Base-by-base conservation (phyloP, 129 eudicot species). In the Flaveria sonorensis region DNA sequence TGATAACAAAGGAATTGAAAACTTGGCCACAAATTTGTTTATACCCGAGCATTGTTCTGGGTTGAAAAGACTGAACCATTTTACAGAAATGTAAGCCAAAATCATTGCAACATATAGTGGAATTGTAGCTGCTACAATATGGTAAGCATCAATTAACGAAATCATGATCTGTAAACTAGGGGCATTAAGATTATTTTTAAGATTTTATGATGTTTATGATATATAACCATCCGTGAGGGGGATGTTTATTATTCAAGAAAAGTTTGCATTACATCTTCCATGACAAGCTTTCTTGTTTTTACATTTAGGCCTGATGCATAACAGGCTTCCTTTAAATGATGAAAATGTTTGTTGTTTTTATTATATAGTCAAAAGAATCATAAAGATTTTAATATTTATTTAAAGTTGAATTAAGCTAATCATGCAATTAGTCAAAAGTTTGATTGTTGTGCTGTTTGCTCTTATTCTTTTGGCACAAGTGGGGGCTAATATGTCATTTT, bases 71-170 rank as follows among this genome's bases (percentile, higher is more conserved):
- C 85, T 92, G 81, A 86, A 82, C 85, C 90, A 87, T 79, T 84
- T 89, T 24, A 87, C 73, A 21, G 95, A 87, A 16, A 82, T 47
- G 55, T 85, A 92, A 72, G 88, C 97, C 75, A 83, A 75, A 63
- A 83, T 83, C 90, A 89, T 85, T 70, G 95, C 90, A 14, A 85
- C 90, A 69, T 92, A 92, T 26, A 92, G 68, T 19, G 97, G 97
- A 32, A 87, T 70, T 12, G 77, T 87, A 50, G 95, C 90, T 45
- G 76, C 85, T 56, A 87, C 78, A 61, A 85, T 88, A 66, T 78
- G 86, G 75, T 79, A 85, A 79, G 84, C 86, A 75, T 89, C 84
- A 21, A 71, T 19, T 52, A 78, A 61, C 62, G 92, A 79, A 65
- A 87, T 85, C 95, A 92, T 87, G 81, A 83, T 81, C 64, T 36